A percentile compares a stretch with the other conserved stretches of the same genome.
These are phyloP conservation scores for Talaromyces albobiverticillius DNA, from an alignment of 2,329 filamentous ascomycete species.

Conservation along the genomic window DNA sequence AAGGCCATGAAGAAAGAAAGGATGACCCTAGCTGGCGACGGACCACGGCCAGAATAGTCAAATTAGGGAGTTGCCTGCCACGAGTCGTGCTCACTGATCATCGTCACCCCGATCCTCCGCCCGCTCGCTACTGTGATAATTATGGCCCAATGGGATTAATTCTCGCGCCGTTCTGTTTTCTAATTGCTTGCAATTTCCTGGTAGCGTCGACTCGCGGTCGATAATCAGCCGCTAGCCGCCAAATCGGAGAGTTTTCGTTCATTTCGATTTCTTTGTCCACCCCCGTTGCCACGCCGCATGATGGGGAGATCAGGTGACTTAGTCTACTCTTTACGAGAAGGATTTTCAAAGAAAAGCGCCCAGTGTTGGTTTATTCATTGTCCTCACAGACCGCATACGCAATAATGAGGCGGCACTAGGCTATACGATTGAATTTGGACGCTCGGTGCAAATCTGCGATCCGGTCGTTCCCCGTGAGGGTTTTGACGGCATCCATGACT, in stretches of 20 bases:
- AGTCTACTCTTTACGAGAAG: background rate
- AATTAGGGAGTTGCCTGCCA: no score
- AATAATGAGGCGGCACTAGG: no score
- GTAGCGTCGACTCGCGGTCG: background rate
- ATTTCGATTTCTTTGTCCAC: conserved; percentile 10
- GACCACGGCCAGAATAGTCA: no score
- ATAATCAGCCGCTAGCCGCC: conserved; percentile 14
- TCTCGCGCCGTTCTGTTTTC: background rate
- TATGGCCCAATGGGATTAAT: conserved; percentile 1
- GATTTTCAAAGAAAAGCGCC: background rate
- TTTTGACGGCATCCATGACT: background rate
- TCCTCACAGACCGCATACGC: background rate
- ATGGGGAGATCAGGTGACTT: conserved; percentile 13
- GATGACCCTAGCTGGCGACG: no score
- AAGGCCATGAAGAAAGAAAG: conserved; percentile 8
- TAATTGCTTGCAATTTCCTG: conserved; percentile 1
- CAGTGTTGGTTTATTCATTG: background rate
- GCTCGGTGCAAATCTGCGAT: background rate
- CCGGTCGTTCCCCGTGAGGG: background rate
- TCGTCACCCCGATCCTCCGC: conserved; percentile 3
- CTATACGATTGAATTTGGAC: background rate
- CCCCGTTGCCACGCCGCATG: conserved; percentile 15
- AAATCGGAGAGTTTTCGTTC: conserved; percentile 9
- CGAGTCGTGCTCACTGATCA: background rate
- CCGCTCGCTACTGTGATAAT: background rate